A percentile compares a stretch with the other conserved stretches of the same genome.
These are phyloP conservation scores for Colletotrichum sp. DNA, from an alignment of 2,329 filamentous ascomycete genomes.

Conservation along the genomic window DNA sequence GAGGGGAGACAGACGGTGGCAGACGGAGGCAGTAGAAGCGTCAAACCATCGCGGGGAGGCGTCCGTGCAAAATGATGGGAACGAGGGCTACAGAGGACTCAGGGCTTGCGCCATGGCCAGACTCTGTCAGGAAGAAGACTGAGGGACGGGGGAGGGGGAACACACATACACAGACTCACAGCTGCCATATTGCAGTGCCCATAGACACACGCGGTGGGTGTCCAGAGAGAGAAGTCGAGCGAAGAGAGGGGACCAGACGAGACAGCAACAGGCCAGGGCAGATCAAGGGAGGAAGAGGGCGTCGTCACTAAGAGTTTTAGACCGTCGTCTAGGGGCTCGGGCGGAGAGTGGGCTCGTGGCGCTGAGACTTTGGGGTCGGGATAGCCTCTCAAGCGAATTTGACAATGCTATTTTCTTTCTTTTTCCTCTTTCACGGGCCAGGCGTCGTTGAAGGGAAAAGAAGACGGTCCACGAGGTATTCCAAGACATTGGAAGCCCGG, in stretches of 20 bases:
- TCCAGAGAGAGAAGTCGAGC: background rate
- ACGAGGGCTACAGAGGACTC: conserved; percentile 1
- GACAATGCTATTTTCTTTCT: background rate
- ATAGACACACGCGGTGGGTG: background rate
- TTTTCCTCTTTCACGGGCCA: background rate
- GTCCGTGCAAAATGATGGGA: conserved; percentile 18
- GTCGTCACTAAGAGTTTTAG: conserved; percentile 13
- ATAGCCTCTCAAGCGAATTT: background rate
- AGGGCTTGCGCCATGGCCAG: conserved; percentile 7
- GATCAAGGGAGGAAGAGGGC: conserved; percentile 15
- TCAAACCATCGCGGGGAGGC: conserved; percentile 21
- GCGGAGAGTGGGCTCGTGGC: conserved; percentile 9
- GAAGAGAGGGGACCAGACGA: background rate
- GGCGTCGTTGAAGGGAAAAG: background rate
- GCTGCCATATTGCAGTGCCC: background rate
- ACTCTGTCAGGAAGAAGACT: background rate
- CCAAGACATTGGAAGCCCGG: background rate
- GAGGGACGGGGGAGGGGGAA: background rate
- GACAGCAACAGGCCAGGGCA: background rate
- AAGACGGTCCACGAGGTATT: conserved; percentile 11
- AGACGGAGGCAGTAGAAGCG: conserved; percentile 8
- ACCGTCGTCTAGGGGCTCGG: conserved; percentile 5
- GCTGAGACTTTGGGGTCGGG: conserved; percentile 8
- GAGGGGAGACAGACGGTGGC: conserved; percentile 12
- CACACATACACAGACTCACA: background rate